These are phyloP conservation scores for Rhipidocladum racemiflorum DNA, from an alignment of 176 grass and related monocot species.

Conservation along the genomic window DNA sequence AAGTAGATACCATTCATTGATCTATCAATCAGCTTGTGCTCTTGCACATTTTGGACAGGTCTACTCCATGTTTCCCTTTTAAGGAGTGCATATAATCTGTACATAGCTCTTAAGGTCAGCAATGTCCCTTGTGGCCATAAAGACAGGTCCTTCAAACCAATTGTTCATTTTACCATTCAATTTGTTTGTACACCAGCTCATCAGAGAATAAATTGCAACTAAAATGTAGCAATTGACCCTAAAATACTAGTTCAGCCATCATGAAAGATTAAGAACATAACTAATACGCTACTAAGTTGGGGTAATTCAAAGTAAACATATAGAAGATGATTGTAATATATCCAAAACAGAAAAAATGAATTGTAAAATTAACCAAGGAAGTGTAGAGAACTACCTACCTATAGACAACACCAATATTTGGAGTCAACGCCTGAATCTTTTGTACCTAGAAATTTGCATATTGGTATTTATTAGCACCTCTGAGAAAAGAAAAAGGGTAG, in stretches of 20 bases:
- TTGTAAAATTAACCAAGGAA: slow-evolving; percentile 12
- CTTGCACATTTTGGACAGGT: not conserved
- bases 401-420: slow-evolving; percentile 92
- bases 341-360: slow-evolving; percentile 3
- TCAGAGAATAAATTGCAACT: not conserved
- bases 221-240: not conserved
- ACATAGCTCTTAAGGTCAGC: not conserved
- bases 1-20: not conserved
- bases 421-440: slow-evolving; percentile 90
- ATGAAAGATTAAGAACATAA: not conserved
- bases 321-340: not conserved
- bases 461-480: not conserved
- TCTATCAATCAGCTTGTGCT: not conserved
- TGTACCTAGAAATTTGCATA: slow-evolving; percentile 61
- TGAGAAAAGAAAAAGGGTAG: not conserved
- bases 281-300: not conserved
- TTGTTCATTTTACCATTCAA: not conserved
- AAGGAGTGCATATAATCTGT: not conserved
- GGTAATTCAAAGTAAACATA: not conserved
- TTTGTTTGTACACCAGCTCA: not conserved
- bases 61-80: not conserved
- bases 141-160: not conserved
- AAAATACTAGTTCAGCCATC: not conserved
- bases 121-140: not conserved
- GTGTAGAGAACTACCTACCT: slow-evolving; percentile 64